A percentile compares a stretch with the other conserved stretches of the same genome.
Evolutionary conservation across 2,329 filamentous ascomycete species (phyloP).

Genomic region (Aspergillus aculeatus): DNA sequence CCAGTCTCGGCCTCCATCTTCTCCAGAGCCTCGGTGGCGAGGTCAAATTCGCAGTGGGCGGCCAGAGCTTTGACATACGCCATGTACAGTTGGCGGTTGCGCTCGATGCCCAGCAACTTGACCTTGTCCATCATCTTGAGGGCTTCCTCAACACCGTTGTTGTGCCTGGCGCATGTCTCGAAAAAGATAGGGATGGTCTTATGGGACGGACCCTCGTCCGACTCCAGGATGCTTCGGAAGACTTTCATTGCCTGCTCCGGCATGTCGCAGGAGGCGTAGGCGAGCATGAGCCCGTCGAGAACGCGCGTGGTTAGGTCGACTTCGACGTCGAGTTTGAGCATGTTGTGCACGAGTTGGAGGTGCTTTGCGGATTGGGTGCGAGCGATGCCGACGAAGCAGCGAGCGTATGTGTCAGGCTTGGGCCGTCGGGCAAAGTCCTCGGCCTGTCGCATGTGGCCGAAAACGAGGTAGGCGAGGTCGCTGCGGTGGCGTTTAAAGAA

Average conservation of each 20-base stretch:
- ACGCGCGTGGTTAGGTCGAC: slow-evolving; percentile 74
- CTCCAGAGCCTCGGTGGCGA: slow-evolving; percentile 65
- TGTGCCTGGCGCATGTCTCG: slow-evolving; percentile 66
- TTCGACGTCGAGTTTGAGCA: slow-evolving; percentile 87
- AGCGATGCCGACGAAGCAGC: slow-evolving; percentile 74
- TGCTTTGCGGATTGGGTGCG: slow-evolving; percentile 59
- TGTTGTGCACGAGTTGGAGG: slow-evolving; percentile 78
- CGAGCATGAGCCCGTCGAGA: slow-evolving; percentile 83
- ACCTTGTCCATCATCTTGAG: slow-evolving; percentile 58
- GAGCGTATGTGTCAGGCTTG: slow-evolving; percentile 70
- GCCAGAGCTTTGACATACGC: slow-evolving; percentile 76
- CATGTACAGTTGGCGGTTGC: slow-evolving; percentile 70
- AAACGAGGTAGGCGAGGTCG: slow-evolving; percentile 83
- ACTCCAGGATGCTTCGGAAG: slow-evolving; percentile 81
- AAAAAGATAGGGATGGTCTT: slow-evolving; percentile 78
- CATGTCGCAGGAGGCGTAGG: slow-evolving; percentile 69
- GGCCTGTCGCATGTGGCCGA: slow-evolving; percentile 90
- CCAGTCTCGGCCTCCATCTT: slow-evolving; percentile 67
- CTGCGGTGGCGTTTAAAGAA: slow-evolving; percentile 77
- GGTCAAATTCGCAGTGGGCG: slow-evolving; percentile 67
- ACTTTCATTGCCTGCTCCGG: slow-evolving; percentile 69
- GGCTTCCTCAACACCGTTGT: slow-evolving; percentile 43
- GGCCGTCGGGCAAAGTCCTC: slow-evolving; percentile 64
- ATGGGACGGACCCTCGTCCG: slow-evolving; percentile 81
- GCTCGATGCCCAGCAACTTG: slow-evolving; percentile 71